These are phyloP conservation scores for Pterula multifida DNA, from an alignment of 1,284 basidiomycete species.

Conservation along the genomic window DNA sequence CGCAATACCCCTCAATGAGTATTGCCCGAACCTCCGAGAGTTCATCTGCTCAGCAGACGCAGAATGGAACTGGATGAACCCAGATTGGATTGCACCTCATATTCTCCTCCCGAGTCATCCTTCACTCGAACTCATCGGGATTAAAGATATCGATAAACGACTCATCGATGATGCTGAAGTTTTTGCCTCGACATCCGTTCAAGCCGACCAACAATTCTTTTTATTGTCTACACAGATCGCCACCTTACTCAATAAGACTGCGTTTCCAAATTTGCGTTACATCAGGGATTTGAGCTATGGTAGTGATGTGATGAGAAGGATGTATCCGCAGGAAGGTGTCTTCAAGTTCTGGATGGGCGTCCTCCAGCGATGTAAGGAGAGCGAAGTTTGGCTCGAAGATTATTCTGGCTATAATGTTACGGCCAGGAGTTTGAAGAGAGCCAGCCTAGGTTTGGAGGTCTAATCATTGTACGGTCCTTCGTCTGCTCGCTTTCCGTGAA, in stretches of 20 bases:
- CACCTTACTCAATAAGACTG: slow-evolving; percentile 39
- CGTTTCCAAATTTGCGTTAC: slow-evolving; percentile 50
- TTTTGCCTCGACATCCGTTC: slow-evolving; percentile 14
- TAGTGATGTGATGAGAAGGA: slow-evolving; percentile 24
- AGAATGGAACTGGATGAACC: slow-evolving; percentile 67
- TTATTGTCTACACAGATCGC: slow-evolving; percentile 52
- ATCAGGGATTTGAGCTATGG: slow-evolving; percentile 48
- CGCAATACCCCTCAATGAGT: slow-evolving; percentile 38
- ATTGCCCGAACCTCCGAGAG: slow-evolving; percentile 53
- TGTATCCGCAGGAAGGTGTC: slow-evolving; percentile 20
- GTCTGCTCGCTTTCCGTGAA: background rate
- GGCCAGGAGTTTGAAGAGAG: background rate
- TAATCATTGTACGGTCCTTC: background rate
- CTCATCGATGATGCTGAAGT: slow-evolving; percentile 28
- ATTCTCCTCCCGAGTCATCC: slow-evolving; percentile 53
- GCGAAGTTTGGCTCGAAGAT: slow-evolving; percentile 46
- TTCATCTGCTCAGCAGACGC: slow-evolving; percentile 65
- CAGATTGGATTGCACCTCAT: slow-evolving; percentile 72
- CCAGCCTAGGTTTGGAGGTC: background rate
- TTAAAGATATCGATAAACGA: slow-evolving; percentile 56
- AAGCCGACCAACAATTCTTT: slow-evolving; percentile 41
- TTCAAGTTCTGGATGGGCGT: slow-evolving; percentile 39
- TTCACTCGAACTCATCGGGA: slow-evolving; percentile 50
- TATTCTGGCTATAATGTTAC: slow-evolving; percentile 32
- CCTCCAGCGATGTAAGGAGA: slow-evolving; percentile 29